phyloP scores from a whole-genome alignment of 495 filamentous ascomycete genomes.

The Endocarpon pusillum region DNA sequence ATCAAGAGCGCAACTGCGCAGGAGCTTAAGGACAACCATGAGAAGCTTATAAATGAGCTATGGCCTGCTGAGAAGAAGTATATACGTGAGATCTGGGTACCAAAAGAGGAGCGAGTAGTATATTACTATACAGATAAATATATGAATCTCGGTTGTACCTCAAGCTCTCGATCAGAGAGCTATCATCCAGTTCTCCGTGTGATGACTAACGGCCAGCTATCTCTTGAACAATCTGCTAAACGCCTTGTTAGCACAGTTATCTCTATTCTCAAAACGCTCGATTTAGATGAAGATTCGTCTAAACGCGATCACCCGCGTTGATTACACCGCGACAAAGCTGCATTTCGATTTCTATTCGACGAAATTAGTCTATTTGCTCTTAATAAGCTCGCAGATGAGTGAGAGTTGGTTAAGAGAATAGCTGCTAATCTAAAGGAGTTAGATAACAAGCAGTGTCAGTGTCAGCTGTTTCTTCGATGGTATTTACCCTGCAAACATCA shows the following conservation, averaged over 20 bases:
- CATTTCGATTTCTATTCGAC: neutral
- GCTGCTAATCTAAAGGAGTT: neutral
- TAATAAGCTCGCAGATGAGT: neutral
- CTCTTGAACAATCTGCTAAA: too few relatives aligned
- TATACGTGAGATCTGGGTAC: neutral
- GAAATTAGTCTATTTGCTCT: too few relatives aligned
- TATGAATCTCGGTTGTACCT: neutral
- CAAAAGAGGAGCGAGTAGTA: slow-evolving; percentile 1
- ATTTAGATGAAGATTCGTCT: neutral
- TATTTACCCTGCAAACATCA: too few relatives aligned
- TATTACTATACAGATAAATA: neutral
- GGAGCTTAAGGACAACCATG: too few relatives aligned
- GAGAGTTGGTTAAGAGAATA: too few relatives aligned
- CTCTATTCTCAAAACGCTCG: neutral
- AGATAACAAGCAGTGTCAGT: neutral
- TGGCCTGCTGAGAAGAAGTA: too few relatives aligned
- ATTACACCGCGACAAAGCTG: neutral
- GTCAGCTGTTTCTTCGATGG: neutral
- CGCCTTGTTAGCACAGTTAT: too few relatives aligned
- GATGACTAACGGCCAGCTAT: too few relatives aligned
- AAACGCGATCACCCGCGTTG: neutral
- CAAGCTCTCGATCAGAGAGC: neutral
- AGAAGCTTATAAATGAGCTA: neutral
- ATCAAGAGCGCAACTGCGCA: too few relatives aligned
- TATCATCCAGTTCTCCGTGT: slow-evolving; percentile 1